Percentiles rank a stretch among this genome's conserved stretches.
Conservation (phyloP, 1,284 basidiomycete species). For the Lentinula novae-zelandiae region DNA sequence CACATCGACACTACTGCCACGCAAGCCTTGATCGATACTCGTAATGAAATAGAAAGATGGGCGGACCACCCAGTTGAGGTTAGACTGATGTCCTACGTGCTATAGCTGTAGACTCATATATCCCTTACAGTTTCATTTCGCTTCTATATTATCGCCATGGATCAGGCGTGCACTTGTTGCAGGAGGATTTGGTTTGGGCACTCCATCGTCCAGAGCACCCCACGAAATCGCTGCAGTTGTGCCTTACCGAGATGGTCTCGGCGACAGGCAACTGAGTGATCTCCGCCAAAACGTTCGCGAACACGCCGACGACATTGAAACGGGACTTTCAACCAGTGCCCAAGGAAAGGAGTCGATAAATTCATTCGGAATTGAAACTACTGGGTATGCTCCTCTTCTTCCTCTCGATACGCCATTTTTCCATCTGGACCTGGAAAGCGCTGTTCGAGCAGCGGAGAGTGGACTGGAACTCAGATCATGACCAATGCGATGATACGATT, state of each 20-base stretch:
- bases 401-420: conserved; percentile 75
- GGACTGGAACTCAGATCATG: conserved; percentile 2
- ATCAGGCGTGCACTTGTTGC: conserved; percentile 86
- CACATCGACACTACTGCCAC: conserved; percentile 87
- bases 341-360: conserved; percentile 4
- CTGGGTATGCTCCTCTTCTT: conserved; percentile 35
- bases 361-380: background rate
- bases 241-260: conserved; percentile 47
- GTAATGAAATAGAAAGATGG: conserved; percentile 86
- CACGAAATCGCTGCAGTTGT: conserved; percentile 76
- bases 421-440: conserved; percentile 78
- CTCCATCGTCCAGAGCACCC: conserved; percentile 36
- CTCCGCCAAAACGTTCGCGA: conserved; percentile 17
- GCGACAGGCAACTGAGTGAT: conserved; percentile 20
- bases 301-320: conserved; percentile 33
- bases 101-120: background rate
- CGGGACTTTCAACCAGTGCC: background rate
- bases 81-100: conserved; percentile 12
- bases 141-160: conserved; percentile 90
- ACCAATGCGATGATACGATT: background rate
- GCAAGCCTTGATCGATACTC: conserved; percentile 88
- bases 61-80: conserved; percentile 79
- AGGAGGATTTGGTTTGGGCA: conserved; percentile 78
- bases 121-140: conserved; percentile 75
- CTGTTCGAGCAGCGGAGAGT: conserved; percentile 68